Evolutionary conservation across 345 rosid species (phyloP), one percentile per base, ranked within the genome.

Genomic region (Aquilaria yunnanensis): DNA sequence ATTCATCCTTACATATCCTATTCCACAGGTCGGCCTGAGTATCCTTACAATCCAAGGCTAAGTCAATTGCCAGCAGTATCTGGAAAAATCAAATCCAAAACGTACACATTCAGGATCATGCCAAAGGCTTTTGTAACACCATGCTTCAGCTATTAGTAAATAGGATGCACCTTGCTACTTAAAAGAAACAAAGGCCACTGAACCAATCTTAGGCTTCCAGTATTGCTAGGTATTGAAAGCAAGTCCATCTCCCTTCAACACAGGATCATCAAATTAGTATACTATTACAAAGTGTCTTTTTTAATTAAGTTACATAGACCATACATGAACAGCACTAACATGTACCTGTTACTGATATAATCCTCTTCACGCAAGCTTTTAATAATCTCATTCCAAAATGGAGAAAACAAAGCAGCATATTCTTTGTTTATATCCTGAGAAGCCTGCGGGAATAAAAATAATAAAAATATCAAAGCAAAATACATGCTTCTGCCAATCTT

Each of bases 101-200:
- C 48, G 43, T 30, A 48, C 65, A 71, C 57, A 64, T 70, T 32
- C 23, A 66, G 66, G 30, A 54, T 59, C 68, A 14, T 41, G 57
- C 31, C 34, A n/a, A 14, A 29, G 47, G 8, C 46, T 53, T 52
- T 32, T 32, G 29, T 2, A 49, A 34, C 8, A 13, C 43, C 23
- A 13, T 23, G 32, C 34, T 52, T 66, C 37, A 13, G 3, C 30
- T 41, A 64, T 62, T 32, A 66, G 55, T 56, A 47, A 69, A 72
- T 59, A 63, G 64, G 61, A 43, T 61, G 47, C 54, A 94, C 99
- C 97, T 94, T 94, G 72, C 97, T 94, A 77, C 99, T 90, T 47
- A 94, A 81, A 72, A 94, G 95, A 82, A 94, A 94, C 83, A 94
- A 78, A 65, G 99, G 99, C 99, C 99, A 94, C 67, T 94, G 99